Evolutionary conservation across 805 yeast species (phyloP), one percentile per base, ranked within the genome.

Genomic region (Candida easanensis): DNA sequence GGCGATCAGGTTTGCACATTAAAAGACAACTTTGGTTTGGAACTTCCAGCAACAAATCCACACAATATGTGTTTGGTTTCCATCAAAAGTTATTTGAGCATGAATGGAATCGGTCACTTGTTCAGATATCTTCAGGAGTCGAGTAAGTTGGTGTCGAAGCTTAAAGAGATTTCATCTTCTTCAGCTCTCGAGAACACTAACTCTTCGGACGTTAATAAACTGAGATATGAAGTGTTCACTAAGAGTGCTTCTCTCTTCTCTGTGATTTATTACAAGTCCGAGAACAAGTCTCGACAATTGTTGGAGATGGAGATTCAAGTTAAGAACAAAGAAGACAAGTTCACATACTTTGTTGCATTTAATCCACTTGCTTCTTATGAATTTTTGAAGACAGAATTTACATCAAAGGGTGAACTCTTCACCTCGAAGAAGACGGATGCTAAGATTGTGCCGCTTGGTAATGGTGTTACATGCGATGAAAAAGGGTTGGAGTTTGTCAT

Each of bases 51-150:
- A 5, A 18, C 45, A 0, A 58, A 58, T 30, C 61, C 61, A 11
- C 63, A 58, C 36, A 50, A 48, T 15, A 15, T 56, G 3, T 58
- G 57, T 25, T 32, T 56, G 17, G 32, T 41, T 4, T 57, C 60
- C 6, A 57, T 58, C 17, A 52, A 51, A 33, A 48, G 42, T 14
- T 53, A 46, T 32, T 31, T 58, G 33, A 48, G 45, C n/a, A 41
- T 28, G 1, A 42, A 53, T 7, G 61, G 63, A 4, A 44, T 54
- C 22, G 53, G 52, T 1, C 36, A 46, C 14, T 14, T 53, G 21
- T 51, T 54, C 44, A 49, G 44, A 32, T 53, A 54, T 34, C 23
- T 54, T 14, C 59, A 50, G 25, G 50, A 53, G 14, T 51, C 61
- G 11, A 51, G 46, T 11, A 39, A 30, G 14, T 36, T 58, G 22